These are phyloP conservation scores for Euphorbia pulcherrima DNA, from an alignment of 345 rosid genomes.

Conservation along the genomic window DNA sequence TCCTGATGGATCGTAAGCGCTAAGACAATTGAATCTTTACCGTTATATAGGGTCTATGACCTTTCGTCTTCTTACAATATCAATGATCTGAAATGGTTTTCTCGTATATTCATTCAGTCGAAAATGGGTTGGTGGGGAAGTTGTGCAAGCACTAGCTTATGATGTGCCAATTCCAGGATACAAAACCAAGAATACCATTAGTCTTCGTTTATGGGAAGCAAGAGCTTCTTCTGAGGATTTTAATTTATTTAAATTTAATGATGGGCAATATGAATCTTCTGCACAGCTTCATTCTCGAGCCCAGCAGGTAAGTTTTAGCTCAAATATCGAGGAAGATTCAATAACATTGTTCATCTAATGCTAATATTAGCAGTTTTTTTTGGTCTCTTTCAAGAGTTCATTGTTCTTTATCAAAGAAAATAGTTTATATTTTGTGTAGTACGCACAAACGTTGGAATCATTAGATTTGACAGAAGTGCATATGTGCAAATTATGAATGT, in stretches of 20 bases:
- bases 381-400: not conserved
- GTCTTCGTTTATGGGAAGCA: constrained; percentile 99
- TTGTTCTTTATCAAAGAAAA: not conserved
- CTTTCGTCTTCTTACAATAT: constrained; percentile 6
- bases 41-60: not conserved
- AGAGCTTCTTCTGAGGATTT: constrained; percentile 71
- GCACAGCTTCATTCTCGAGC: constrained; percentile 80
- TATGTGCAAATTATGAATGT: constrained; percentile 7
- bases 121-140: constrained; percentile 85
- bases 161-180: constrained; percentile 95
- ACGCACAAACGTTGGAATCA: not conserved
- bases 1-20: constrained; percentile 82
- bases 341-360: not conserved
- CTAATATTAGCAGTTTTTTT: too few species aligned
- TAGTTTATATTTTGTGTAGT: not conserved
- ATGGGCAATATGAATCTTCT: constrained; percentile 92
- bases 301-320: constrained; percentile 50
- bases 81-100: constrained; percentile 10
- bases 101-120: constrained; percentile 50
- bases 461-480: constrained; percentile 11
- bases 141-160: constrained; percentile 84
- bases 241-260: constrained; percentile 81
- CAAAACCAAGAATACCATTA: constrained; percentile 86
- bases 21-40: not conserved
- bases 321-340: not conserved